Evolutionary conservation across 768 basidiomycete genomes (phyloP), one percentile per base, ranked within the genome.

Genomic region (Russula dissimulans): DNA sequence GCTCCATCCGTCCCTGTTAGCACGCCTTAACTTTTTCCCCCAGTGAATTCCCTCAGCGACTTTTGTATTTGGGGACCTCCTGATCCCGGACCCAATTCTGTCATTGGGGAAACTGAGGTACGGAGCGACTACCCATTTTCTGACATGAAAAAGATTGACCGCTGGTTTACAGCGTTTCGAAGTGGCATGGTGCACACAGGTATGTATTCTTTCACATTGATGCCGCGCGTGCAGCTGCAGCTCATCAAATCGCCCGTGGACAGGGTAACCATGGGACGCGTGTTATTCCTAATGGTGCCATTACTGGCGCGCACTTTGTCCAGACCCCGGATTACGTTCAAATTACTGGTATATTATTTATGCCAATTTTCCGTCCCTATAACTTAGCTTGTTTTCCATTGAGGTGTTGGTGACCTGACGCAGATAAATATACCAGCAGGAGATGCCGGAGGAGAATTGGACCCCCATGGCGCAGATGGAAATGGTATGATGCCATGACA

Each of bases 311-410:
- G 17, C 86, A 85, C 68, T 81, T 88, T 69, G 77, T 89, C 5
- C 76, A 81, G 63, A 88, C 89, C 0, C 83, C 86, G n/a, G 84
- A 85, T 69, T 90, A 83, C 69, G 76, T 89, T 38, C 87, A 65
- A 52, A 26, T 65, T 44, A 62, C 61, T 56, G 64, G 61, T 65
- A 26, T 5, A 41, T 42, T 7, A 29, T 34, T 12, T 41, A 9
- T 44, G 3, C 29, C 18, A 32, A 15, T 9, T 2, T 15, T 15
- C 14, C 10, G 5, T 44, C 18, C 18, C 38, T 2, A 41, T 51
- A n/a, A 14, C 43, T 34, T 45, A 3, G 14, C 22, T 51, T 14
- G 14, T 5, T 34, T 56, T 26, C 22, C 15, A 17, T 51, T 10
- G 75, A 81, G 84, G 86, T 47, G 72, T 78, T 53, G 87, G 86